These are phyloP conservation scores for Auricularia heimuer DNA, from an alignment of 768 basidiomycete genomes.

Conservation along the genomic window DNA sequence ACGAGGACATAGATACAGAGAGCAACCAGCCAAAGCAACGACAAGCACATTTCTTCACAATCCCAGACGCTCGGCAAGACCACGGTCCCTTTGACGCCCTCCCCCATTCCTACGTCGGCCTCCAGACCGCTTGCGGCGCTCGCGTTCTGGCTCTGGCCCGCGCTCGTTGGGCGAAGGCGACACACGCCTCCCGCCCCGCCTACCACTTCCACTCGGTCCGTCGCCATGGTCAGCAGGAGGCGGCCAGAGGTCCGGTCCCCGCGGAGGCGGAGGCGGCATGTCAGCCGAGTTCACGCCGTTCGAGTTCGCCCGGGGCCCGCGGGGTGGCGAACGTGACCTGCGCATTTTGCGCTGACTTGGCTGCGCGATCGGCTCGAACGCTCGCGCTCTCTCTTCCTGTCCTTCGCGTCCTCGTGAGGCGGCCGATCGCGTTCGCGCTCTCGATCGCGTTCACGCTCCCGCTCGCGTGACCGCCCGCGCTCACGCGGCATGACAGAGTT, in stretches of 20 bases:
- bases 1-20: not conserved
- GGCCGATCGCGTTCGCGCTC: slow-evolving; percentile 5
- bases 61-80: slow-evolving; percentile 80
- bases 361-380: not conserved
- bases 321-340: not conserved
- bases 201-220: slow-evolving; percentile 14
- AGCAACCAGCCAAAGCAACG: not conserved
- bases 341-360: not conserved
- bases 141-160: not conserved
- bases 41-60: slow-evolving; percentile 31
- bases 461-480: slow-evolving; percentile 10
- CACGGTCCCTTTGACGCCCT: slow-evolving; percentile 41
- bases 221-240: slow-evolving; percentile 4
- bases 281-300: not conserved
- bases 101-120: slow-evolving; percentile 19
- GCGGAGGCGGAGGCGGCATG: not conserved
- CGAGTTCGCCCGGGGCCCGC: not conserved
- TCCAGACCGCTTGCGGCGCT: slow-evolving; percentile 11
- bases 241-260: not conserved
- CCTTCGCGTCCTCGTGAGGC: slow-evolving; percentile 6
- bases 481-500: slow-evolving; percentile 20
- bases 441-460: slow-evolving; percentile 13
- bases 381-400: slow-evolving; percentile 19
- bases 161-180: too few species aligned
- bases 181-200: slow-evolving; percentile 28